phyloP scores from a whole-genome alignment of 2,329 filamentous ascomycete species.

The Chaetomiaceae sp. region DNA sequence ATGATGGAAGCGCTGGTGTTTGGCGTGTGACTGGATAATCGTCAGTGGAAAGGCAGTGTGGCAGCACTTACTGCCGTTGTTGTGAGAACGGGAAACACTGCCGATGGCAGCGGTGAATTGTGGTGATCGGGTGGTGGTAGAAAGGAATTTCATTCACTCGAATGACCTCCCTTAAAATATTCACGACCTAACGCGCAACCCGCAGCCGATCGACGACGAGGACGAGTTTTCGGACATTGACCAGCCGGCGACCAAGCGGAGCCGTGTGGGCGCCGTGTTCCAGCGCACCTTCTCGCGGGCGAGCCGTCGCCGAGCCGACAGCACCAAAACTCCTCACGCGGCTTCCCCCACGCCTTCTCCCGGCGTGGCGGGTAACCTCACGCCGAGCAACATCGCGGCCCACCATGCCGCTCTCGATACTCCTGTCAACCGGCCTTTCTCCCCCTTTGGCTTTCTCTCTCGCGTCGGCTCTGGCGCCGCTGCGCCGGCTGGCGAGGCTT shows the following conservation, averaged over 20 bases:
- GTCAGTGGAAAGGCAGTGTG: too few relatives aligned
- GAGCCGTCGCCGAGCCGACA: not conserved
- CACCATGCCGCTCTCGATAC: not conserved
- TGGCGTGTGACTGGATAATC: too few relatives aligned
- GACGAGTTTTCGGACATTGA: not conserved
- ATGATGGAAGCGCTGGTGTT: too few relatives aligned
- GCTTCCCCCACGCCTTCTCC: not conserved
- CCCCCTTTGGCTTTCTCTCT: conserved; percentile 2
- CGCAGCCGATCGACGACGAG: not conserved
- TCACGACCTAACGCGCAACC: not conserved
- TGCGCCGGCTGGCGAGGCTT: not conserved
- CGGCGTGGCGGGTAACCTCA: not conserved
- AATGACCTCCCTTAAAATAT: not conserved
- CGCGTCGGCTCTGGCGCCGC: not conserved
- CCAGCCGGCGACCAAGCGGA: conserved; percentile 11
- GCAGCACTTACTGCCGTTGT: too few relatives aligned
- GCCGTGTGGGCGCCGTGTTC: conserved; percentile 2
- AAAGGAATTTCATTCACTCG: too few relatives aligned
- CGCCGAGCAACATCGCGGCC: not conserved
- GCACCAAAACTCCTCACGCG: not conserved
- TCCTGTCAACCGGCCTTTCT: not conserved
- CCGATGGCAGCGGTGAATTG: too few relatives aligned
- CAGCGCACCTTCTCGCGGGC: conserved; percentile 5
- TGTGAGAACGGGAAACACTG: too few relatives aligned
- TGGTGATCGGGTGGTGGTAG: too few relatives aligned